These are phyloP conservation scores for Collariella sp. DNA, from an alignment of 495 filamentous ascomycete species.

Conservation along the genomic window DNA sequence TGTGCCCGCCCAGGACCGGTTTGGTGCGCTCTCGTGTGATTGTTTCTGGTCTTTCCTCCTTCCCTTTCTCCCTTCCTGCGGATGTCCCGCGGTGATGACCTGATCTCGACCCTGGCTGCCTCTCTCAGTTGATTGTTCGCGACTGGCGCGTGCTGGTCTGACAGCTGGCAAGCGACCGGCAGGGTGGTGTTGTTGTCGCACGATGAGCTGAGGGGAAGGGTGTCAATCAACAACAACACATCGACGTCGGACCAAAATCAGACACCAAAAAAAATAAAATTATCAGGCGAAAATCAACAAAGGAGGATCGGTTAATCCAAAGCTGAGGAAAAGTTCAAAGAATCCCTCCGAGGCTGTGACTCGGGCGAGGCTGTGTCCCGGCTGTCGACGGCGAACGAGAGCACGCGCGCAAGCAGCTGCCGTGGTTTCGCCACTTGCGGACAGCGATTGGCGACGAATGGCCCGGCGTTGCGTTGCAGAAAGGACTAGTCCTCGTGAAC, in stretches of 20 bases:
- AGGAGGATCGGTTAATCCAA: neutral
- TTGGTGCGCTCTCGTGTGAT: neutral
- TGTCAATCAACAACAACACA: neutral
- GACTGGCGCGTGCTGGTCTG: constrained; percentile 3
- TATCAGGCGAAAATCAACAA: constrained; percentile 1
- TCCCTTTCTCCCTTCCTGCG: too few relatives aligned
- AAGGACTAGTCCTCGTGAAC: neutral
- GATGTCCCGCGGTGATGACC: neutral
- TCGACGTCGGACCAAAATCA: neutral
- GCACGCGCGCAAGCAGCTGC: constrained; percentile 14
- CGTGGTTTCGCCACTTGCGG: constrained; percentile 16
- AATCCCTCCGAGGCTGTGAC: constrained; percentile 8
- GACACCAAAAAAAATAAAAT: neutral
- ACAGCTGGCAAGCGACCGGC: constrained; percentile 21
- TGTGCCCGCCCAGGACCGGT: constrained; percentile 7
- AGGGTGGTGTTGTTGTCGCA: constrained; percentile 1
- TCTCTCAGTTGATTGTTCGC: constrained; percentile 6
- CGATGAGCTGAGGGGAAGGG: constrained; percentile 11
- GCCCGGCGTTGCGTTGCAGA: constrained; percentile 5
- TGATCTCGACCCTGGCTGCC: constrained; percentile 14
- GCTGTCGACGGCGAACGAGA: constrained; percentile 23
- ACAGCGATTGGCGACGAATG: constrained; percentile 11
- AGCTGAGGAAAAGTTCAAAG: neutral
- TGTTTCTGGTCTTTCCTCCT: neutral
- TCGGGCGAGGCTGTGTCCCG: constrained; percentile 17